These are phyloP conservation scores for Phytophthora meadii DNA, from an alignment of 352 stramenopile species.

Conservation along the genomic window DNA sequence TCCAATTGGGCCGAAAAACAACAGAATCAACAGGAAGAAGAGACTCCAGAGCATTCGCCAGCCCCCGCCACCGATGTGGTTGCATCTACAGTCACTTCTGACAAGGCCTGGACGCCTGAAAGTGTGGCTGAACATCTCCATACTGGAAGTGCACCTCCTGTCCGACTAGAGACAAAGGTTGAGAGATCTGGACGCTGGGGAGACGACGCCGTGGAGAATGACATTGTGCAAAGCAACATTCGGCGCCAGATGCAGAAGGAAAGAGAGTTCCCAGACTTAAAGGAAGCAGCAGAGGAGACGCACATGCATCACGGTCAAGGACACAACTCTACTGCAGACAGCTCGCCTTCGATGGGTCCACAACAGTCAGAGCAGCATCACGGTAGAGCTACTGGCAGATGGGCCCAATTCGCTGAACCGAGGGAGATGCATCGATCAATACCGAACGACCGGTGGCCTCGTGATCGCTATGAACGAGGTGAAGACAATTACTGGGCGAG, in stretches of 20 bases:
- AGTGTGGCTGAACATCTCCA: conserved; percentile 39
- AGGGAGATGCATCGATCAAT: conserved; percentile 14
- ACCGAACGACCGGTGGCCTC: conserved; percentile 21
- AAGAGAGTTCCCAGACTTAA: conserved; percentile 54
- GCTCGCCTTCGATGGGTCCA: conserved; percentile 5
- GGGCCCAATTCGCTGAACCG: conserved; percentile 28
- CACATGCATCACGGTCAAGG: conserved; percentile 17
- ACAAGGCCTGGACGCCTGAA: conserved; percentile 38
- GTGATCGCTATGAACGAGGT: neutral
- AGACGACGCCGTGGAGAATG: conserved; percentile 76
- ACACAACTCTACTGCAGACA: conserved; percentile 9
- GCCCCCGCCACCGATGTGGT: conserved; percentile 5
- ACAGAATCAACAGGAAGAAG: conserved; percentile 6
- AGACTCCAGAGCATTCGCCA: neutral
- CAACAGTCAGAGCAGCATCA: conserved; percentile 23
- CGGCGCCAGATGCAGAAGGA: conserved; percentile 34
- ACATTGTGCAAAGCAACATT: conserved; percentile 49
- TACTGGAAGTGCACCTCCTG: conserved; percentile 1
- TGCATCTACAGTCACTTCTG: neutral
- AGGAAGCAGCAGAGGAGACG: conserved; percentile 27
- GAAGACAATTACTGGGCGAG: conserved; percentile 12
- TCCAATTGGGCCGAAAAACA: conserved; percentile 47
- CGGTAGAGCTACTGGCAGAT: conserved; percentile 35
- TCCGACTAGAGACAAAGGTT: conserved; percentile 1
- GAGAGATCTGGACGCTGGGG: conserved; percentile 63